Evolutionary conservation across 2,329 filamentous ascomycete genomes (phyloP), one percentile per base, ranked within the genome.

Genomic region (Fusarium sp.): DNA sequence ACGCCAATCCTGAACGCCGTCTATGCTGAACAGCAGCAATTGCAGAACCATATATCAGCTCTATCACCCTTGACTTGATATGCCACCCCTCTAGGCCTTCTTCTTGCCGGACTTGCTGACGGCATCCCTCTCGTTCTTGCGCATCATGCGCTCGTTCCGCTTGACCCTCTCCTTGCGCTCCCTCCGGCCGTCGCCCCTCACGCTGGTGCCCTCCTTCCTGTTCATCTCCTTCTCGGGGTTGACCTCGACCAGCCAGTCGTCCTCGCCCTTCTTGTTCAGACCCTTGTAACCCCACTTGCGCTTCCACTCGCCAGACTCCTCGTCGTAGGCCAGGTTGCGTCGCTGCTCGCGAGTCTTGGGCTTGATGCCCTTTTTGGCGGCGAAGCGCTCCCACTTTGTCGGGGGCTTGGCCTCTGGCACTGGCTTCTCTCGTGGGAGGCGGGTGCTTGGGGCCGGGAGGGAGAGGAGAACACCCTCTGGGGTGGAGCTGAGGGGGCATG

Each of bases 341-440:
- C 89, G 86, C 80, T 90, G 86, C 78, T 96, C 93, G 72, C 91
- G 88, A 72, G 88, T 91, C 87, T 94, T 97, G 81, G 90, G 89
- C 83, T 91, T 92, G 82, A 99, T 98, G 61, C 96, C 96, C 86
- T 97, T 97, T 88, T 97, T 97, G 80, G 90, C 91, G 49, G 96
- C 96, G 83, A 99, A 99, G 76, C 91, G 89, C 84, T 97, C 91
- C 96, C 96, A 99, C 80, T 93, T 97, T 64, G 95, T 98, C 73
- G 91, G 91, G 62, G 90, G 84, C 83, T 94, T 96, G 72, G 89
- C 87, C 61, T 89, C 86, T 1, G 96, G 96, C 8, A 98, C 84
- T 9, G 93, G 93, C 82, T 99, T 98, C 83, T 97, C 94, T 73
- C 96, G 91, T 23, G 96, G 96, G 4, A 98, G 85, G 0, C 84